These are phyloP conservation scores for Phialophora expanda DNA, from an alignment of 2,329 filamentous ascomycete species.

Conservation along the genomic window DNA sequence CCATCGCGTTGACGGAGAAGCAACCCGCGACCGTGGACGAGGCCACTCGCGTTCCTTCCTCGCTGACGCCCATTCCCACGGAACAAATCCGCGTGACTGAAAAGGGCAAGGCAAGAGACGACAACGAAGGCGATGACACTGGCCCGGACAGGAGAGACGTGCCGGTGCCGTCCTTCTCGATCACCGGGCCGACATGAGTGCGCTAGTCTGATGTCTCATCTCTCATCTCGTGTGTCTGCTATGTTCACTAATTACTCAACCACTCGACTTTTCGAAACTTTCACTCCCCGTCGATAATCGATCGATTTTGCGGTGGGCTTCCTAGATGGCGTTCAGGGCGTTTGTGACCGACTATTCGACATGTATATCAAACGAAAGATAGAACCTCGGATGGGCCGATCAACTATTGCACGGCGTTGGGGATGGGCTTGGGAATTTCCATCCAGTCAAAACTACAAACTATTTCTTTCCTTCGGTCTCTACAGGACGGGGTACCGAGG, in stretches of 20 bases:
- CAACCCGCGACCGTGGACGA: slow-evolving; percentile 1
- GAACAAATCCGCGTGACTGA: not conserved
- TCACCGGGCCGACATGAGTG: slow-evolving; percentile 29
- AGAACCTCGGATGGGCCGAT: not conserved
- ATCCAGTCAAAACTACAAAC: too few relatives aligned
- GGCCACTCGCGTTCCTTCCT: not conserved
- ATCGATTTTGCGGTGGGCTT: not conserved
- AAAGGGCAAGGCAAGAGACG: not conserved
- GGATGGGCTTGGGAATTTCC: too few relatives aligned
- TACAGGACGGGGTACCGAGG: too few relatives aligned
- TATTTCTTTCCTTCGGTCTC: too few relatives aligned
- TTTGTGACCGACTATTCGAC: not conserved
- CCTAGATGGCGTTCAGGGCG: not conserved
- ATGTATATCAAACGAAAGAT: not conserved
- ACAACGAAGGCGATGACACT: not conserved
- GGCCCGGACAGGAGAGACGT: not conserved
- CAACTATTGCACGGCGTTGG: too few relatives aligned
- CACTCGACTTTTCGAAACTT: not conserved
- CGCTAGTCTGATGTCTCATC: not conserved
- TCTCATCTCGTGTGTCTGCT: not conserved
- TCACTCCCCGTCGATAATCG: not conserved
- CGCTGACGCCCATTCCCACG: slow-evolving; percentile 1
- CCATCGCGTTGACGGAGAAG: slow-evolving; percentile 8
- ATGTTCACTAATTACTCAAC: not conserved
- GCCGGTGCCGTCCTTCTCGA: slow-evolving; percentile 29